Percentiles rank a stretch among this genome's conserved stretches.
Conservation (phyloP, 306 rosid species). For the barrel medic (Medicago truncatula) region MtrunA17r5.0-ANR NC_053042.1:15317001-15317500, state of each 20-base stretch:
- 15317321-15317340: slow-evolving; percentile 15
- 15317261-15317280: slow-evolving; percentile 7
- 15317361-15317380: slow-evolving; percentile 59
- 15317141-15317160: slow-evolving; percentile 11
- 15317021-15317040: not conserved
- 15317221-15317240: not conserved
- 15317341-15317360: slow-evolving; percentile 1
- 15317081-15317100: not conserved
- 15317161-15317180: slow-evolving; percentile 1
- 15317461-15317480: slow-evolving; percentile 35
- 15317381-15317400: slow-evolving; percentile 89
- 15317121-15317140: slow-evolving; percentile 1
- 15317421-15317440: slow-evolving; percentile 96
- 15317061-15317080: slow-evolving; percentile 13
- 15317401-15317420: slow-evolving; percentile 87
- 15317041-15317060: not conserved
- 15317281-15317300: slow-evolving; percentile 33
- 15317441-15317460: slow-evolving; percentile 98
- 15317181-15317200: slow-evolving; percentile 7
- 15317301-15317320: slow-evolving; percentile 28
- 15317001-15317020: not conserved
- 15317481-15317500: not conserved
- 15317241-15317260: not conserved
- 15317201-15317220: not conserved
- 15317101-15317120: not conserved